Percentiles rank a stretch among this genome's conserved stretches.
These are phyloP conservation scores for Kwoniella mangroviensis DNA, from an alignment of 768 basidiomycete species.

Conservation along the genomic window DNA sequence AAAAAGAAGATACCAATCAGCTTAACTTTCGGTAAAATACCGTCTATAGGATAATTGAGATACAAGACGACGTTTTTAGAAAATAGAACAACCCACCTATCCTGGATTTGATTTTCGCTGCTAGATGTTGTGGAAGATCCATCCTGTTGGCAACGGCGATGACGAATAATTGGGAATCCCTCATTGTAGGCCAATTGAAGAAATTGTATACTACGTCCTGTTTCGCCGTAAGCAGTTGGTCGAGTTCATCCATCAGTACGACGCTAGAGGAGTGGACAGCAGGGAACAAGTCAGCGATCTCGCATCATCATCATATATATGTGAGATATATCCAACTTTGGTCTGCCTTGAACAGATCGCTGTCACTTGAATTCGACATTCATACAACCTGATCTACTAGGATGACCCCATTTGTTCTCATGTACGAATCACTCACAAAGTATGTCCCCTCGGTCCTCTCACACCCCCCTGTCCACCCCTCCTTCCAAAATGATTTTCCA, in stretches of 20 bases:
- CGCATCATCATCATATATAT: neutral
- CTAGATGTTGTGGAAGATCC: slow-evolving; percentile 95
- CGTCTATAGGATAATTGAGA: neutral
- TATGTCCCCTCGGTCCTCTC: slow-evolving; percentile 75
- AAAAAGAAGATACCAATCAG: neutral
- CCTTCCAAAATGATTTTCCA: slow-evolving; percentile 78
- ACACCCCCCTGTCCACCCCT: slow-evolving; percentile 53
- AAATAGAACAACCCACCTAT: slow-evolving; percentile 66
- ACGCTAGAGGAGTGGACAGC: slow-evolving; percentile 64
- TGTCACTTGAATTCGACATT: too few species aligned
- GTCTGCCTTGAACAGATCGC: too few species aligned
- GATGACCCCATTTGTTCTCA: neutral
- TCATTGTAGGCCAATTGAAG: slow-evolving; percentile 97
- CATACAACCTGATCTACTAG: too few species aligned
- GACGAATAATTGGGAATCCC: slow-evolving; percentile 85
- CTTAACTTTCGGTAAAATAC: too few species aligned
- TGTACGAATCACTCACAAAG: slow-evolving; percentile 68
- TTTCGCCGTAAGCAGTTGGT: slow-evolving; percentile 92
- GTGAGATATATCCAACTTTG: too few species aligned
- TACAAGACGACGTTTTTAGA: neutral
- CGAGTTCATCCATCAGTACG: slow-evolving; percentile 97
- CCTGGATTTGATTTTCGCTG: slow-evolving; percentile 86
- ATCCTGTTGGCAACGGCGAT: slow-evolving; percentile 98
- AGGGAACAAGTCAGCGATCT: neutral
- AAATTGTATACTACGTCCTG: slow-evolving; percentile 99